These are phyloP conservation scores for Austroboletus novae-zelandiae DNA, from an alignment of 1,284 basidiomycete genomes.

Conservation along the genomic window DNA sequence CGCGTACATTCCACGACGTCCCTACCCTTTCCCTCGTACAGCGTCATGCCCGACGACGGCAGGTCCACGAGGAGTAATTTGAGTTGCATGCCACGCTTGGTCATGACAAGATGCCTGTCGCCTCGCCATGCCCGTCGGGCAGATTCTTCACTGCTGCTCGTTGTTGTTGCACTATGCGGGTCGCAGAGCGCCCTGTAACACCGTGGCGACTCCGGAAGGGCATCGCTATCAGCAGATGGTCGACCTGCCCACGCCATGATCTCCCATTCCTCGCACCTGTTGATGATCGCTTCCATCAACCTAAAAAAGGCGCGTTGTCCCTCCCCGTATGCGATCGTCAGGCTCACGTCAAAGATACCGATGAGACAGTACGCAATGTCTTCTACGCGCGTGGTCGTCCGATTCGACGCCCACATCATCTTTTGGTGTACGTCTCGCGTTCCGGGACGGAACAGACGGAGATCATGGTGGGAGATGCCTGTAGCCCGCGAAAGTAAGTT, in stretches of 20 bases:
- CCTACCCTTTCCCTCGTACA: slow-evolving; percentile 20
- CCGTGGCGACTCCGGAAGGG: slow-evolving; percentile 29
- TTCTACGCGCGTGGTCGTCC: slow-evolving; percentile 33
- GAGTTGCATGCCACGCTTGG: slow-evolving; percentile 32
- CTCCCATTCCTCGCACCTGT: slow-evolving; percentile 31
- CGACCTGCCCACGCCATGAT: slow-evolving; percentile 33
- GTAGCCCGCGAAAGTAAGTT: slow-evolving; percentile 28
- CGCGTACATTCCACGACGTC: slow-evolving; percentile 11
- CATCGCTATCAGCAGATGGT: slow-evolving; percentile 27
- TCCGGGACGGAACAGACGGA: slow-evolving; percentile 29
- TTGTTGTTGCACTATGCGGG: not conserved
- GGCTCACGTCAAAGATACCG: slow-evolving; percentile 31
- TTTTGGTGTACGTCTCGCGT: slow-evolving; percentile 25
- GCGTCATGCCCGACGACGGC: slow-evolving; percentile 14
- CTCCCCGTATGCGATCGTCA: slow-evolving; percentile 34
- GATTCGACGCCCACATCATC: slow-evolving; percentile 34
- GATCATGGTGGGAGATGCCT: slow-evolving; percentile 24
- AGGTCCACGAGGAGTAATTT: slow-evolving; percentile 25
- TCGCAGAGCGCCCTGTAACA: slow-evolving; percentile 23
- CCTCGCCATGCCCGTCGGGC: slow-evolving; percentile 22
- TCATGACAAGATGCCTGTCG: slow-evolving; percentile 31
- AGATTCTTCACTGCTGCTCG: not conserved
- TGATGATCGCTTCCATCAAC: slow-evolving; percentile 29
- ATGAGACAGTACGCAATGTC: slow-evolving; percentile 33
- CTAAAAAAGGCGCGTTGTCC: slow-evolving; percentile 30